These are phyloP conservation scores for Dentipellis sp. DNA, from an alignment of 768 basidiomycete genomes.

Conservation along the genomic window DNA sequence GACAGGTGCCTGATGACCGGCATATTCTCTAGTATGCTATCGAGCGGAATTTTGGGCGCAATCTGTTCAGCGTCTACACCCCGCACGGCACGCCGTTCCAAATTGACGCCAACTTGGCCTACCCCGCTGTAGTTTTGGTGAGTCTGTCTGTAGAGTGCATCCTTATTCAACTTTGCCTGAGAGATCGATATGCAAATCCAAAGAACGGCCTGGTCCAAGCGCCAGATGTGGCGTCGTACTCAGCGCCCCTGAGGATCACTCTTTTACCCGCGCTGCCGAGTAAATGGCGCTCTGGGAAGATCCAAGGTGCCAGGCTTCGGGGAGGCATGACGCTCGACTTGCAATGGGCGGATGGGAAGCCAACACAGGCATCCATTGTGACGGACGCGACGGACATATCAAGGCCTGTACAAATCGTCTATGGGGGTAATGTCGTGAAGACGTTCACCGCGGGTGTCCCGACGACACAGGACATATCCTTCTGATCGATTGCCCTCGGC, in stretches of 20 bases:
- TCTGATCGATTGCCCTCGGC: neutral
- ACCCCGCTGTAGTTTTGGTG: slow-evolving; percentile 58
- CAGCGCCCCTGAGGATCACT: slow-evolving; percentile 43
- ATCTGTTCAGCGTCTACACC: slow-evolving; percentile 58
- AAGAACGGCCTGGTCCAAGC: slow-evolving; percentile 60
- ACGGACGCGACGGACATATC: slow-evolving; percentile 8
- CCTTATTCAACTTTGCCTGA: neutral
- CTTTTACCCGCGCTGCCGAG: slow-evolving; percentile 61
- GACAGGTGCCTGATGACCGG: neutral
- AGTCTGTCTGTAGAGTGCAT: neutral
- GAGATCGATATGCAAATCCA: slow-evolving; percentile 20
- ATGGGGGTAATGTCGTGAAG: slow-evolving; percentile 12
- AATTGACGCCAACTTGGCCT: slow-evolving; percentile 71
- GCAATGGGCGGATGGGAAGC: slow-evolving; percentile 33
- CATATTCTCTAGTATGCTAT: slow-evolving; percentile 41
- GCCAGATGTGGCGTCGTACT: slow-evolving; percentile 47
- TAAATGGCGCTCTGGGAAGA: slow-evolving; percentile 47
- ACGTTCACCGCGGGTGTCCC: slow-evolving; percentile 12
- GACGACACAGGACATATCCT: neutral
- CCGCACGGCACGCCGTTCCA: slow-evolving; percentile 54
- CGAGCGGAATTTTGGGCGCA: slow-evolving; percentile 49
- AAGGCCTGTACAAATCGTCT: slow-evolving; percentile 18
- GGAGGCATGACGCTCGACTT: slow-evolving; percentile 53
- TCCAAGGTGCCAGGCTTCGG: slow-evolving; percentile 52
- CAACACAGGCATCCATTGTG: slow-evolving; percentile 12